A percentile compares a stretch with the other conserved stretches of the same genome.
These are phyloP conservation scores for Cladosporium sp. DNA, from an alignment of 2,329 filamentous ascomycete species.

Conservation along the genomic window DNA sequence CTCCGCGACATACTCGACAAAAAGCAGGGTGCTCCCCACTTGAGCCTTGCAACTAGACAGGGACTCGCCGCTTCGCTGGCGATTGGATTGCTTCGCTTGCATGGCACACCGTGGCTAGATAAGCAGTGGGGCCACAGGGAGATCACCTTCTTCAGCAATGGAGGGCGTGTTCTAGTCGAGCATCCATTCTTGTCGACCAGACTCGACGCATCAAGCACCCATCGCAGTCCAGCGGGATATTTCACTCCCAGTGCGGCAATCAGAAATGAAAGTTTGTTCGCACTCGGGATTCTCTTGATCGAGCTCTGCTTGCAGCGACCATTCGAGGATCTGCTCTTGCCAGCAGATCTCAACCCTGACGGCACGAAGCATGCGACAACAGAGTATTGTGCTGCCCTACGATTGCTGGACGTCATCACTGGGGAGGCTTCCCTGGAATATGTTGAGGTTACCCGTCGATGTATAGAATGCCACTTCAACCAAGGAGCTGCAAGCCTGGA, in stretches of 20 bases:
- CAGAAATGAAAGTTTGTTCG: conserved; percentile 37
- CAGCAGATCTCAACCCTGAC: conserved; percentile 25
- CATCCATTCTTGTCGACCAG: neutral
- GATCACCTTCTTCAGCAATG: conserved; percentile 20
- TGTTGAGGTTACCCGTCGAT: conserved; percentile 36
- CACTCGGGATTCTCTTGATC: conserved; percentile 37
- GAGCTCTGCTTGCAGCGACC: conserved; percentile 37
- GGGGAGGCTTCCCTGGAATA: conserved; percentile 35
- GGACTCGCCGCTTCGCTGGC: conserved; percentile 16
- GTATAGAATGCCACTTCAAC: conserved; percentile 38
- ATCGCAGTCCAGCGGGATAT: neutral
- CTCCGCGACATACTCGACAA: neutral
- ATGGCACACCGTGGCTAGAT: conserved; percentile 23
- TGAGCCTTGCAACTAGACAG: neutral
- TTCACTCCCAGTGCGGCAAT: conserved; percentile 23
- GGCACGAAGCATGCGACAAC: conserved; percentile 22
- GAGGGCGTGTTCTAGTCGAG: conserved; percentile 18
- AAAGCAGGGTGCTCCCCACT: neutral
- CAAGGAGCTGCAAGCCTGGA: conserved; percentile 30
- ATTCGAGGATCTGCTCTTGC: conserved; percentile 27
- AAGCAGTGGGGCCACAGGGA: conserved; percentile 18
- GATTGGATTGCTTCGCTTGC: conserved; percentile 19
- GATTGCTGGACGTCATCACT: conserved; percentile 32
- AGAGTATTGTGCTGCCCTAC: conserved; percentile 29
- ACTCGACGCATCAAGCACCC: neutral